phyloP scores from a whole-genome alignment of 2,329 filamentous ascomycete species.

The Metarhizium guizhouense region DNA sequence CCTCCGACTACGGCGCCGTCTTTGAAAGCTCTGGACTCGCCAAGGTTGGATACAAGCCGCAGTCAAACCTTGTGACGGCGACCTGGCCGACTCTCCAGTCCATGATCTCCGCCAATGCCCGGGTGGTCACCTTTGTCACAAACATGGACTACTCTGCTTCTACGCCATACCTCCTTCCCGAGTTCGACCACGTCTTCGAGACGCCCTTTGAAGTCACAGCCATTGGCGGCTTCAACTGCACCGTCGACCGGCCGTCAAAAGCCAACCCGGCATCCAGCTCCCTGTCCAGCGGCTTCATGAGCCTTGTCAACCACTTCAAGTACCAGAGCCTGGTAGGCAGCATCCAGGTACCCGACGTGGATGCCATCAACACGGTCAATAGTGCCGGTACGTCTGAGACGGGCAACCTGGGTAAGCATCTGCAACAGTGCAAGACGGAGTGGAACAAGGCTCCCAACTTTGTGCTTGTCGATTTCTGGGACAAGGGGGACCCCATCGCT shows the following conservation, averaged over 20 bases:
- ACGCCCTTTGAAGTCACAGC: constrained; percentile 57
- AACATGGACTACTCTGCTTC: constrained; percentile 32
- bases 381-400: constrained; percentile 41
- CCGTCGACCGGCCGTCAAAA: constrained; percentile 52
- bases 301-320: constrained; percentile 75
- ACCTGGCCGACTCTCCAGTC: constrained; percentile 64
- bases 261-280: constrained; percentile 42
- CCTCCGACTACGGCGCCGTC: constrained; percentile 42
- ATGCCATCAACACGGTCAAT: constrained; percentile 56
- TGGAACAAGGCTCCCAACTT: constrained; percentile 63
- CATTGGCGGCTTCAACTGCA: constrained; percentile 61
- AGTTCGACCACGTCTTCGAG: constrained; percentile 64
- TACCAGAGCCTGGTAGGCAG: constrained; percentile 46
- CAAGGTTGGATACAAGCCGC: constrained; percentile 50
- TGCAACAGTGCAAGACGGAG: constrained; percentile 40
- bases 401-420: constrained; percentile 47
- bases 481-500: constrained; percentile 59
- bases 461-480: constrained; percentile 73
- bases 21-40: constrained; percentile 52
- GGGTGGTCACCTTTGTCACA: constrained; percentile 62
- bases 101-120: constrained; percentile 55
- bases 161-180: constrained; percentile 51
- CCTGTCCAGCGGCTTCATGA: constrained; percentile 49
- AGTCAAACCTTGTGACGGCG: constrained; percentile 28
- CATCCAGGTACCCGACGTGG: constrained; percentile 54